A percentile compares a stretch with the other conserved stretches of the same genome.
These are phyloP conservation scores for Euphorbia tirucalli DNA, from an alignment of 345 rosid genomes.

Conservation along the genomic window DNA sequence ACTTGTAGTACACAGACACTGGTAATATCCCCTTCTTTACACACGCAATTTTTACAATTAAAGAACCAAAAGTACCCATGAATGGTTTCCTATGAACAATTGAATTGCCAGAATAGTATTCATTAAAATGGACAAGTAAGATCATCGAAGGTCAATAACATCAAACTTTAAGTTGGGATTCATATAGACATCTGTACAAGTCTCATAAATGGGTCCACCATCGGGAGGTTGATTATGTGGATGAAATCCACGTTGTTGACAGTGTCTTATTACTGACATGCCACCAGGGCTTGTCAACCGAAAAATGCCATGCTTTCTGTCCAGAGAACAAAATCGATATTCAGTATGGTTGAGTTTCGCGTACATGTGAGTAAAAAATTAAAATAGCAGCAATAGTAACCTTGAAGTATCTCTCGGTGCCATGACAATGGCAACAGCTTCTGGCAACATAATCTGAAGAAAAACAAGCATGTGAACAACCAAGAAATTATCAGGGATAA, in stretches of 20 bases:
- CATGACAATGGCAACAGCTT: slow-evolving; percentile 98
- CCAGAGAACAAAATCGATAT: not conserved
- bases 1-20: not conserved
- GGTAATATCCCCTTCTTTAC: not conserved
- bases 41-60: not conserved
- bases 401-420: slow-evolving; percentile 80
- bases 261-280: slow-evolving; percentile 82
- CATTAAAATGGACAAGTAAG: not conserved
- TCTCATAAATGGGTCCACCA: slow-evolving; percentile 82
- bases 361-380: not conserved
- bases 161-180: slow-evolving; percentile 76
- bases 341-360: not conserved
- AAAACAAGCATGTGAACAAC: slow-evolving; percentile 11
- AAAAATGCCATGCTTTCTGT: slow-evolving; percentile 85
- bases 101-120: slow-evolving; percentile 9
- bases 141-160: slow-evolving; percentile 82
- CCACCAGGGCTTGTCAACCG: slow-evolving; percentile 92
- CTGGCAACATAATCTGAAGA: slow-evolving; percentile 88
- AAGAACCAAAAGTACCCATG: not conserved
- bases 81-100: slow-evolving; percentile 18
- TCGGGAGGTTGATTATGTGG: slow-evolving; percentile 70
- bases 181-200: slow-evolving; percentile 88
- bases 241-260: slow-evolving; percentile 90
- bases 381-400: slow-evolving; percentile 27
- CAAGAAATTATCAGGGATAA: not conserved